Conservation (phyloP, 345 rosid species). For the Sonneratia alba region DNA sequence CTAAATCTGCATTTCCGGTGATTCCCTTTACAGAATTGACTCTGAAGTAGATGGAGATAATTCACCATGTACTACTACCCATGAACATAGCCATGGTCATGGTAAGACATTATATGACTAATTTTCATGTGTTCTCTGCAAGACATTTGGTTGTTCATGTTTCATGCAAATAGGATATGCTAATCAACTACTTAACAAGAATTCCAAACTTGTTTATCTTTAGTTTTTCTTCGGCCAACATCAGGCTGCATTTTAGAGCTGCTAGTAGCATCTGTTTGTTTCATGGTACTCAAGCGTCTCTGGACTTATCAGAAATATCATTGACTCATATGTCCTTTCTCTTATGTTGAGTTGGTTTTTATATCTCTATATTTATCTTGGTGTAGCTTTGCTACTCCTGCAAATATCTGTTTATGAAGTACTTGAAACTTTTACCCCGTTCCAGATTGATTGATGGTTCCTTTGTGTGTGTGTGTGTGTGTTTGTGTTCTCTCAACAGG, state of each 20-base stretch:
- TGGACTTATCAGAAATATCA: not conserved
- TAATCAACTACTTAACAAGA: not conserved
- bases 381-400: not conserved
- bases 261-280: not conserved
- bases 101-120: constrained; percentile 18
- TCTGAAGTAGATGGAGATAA: constrained; percentile 35
- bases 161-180: not conserved
- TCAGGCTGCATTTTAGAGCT: not conserved
- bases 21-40: constrained; percentile 41
- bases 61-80: constrained; percentile 20
- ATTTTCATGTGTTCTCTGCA: constrained; percentile 3
- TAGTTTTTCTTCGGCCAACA: not conserved
- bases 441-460: not conserved
- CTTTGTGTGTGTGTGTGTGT: no score
- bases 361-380: not conserved
- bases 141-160: not conserved
- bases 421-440: not conserved
- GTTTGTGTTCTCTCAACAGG: constrained; percentile 18
- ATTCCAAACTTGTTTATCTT: not conserved
- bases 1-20: not conserved
- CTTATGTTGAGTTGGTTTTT: not conserved
- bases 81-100: constrained; percentile 25
- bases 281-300: not conserved
- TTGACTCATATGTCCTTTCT: not conserved
- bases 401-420: not conserved